phyloP scores from a whole-genome alignment of 164 flowering plant species.

The Vitis riparia region DNA sequence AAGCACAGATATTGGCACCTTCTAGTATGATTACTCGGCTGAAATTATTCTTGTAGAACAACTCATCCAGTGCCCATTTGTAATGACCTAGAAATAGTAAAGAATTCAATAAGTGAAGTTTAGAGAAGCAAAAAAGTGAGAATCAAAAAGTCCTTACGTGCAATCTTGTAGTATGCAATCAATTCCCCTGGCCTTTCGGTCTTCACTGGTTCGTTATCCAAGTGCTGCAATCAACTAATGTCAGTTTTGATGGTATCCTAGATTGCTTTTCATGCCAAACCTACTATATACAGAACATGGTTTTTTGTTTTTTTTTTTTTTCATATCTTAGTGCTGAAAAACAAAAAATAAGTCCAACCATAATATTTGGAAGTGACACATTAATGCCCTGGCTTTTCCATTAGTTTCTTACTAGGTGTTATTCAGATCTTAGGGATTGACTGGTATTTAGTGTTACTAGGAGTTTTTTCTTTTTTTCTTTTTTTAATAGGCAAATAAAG shows the following conservation, averaged over 20 bases:
- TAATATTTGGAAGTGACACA: too few relatives aligned
- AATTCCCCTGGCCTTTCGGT: conserved; percentile 92
- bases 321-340: too few relatives aligned
- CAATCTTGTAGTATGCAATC: conserved; percentile 96
- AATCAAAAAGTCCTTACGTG: conserved; percentile 51
- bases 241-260: conserved; percentile 9
- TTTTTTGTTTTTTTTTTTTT: too few relatives aligned
- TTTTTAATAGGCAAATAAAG: too few relatives aligned
- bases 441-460: too few relatives aligned
- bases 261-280: neutral
- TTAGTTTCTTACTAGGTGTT: too few relatives aligned
- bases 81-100: conserved; percentile 67
- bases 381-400: too few relatives aligned
- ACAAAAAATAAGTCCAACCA: too few relatives aligned
- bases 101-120: conserved; percentile 6
- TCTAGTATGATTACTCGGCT: conserved; percentile 87
- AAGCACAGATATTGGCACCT: conserved; percentile 46
- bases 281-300: too few relatives aligned
- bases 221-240: conserved; percentile 57
- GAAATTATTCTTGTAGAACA: conserved; percentile 85
- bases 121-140: conserved; percentile 2
- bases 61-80: conserved; percentile 89
- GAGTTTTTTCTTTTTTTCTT: too few relatives aligned
- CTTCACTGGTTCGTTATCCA: conserved; percentile 68
- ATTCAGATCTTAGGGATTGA: too few relatives aligned